Evolutionary conservation across 805 yeast species (phyloP), one percentile per base, ranked within the genome.

Genomic region (Ogataea dorogensis): DNA sequence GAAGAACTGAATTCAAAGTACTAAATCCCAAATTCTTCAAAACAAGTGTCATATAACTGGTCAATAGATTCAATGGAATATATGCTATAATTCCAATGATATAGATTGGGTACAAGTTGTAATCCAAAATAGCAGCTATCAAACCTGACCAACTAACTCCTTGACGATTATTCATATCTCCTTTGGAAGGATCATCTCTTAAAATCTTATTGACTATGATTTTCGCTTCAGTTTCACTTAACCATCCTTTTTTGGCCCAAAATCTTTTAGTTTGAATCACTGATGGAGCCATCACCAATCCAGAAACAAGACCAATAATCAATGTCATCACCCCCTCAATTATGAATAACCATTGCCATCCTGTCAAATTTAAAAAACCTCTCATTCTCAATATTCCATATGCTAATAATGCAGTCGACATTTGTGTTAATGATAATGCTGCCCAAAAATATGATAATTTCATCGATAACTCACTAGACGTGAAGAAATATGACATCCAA

Each of bases 131-230:
- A 4, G 72, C 57, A 14, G 56, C 52, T 49, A 61, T 47, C 11
- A 77, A 46, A 43, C 55, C 61, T 18, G 49, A 58, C 9, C 59
- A 43, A 5, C 65, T 50, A 14, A 77, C 59, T 2, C 74, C 72
- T 41, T 70, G 71, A 44, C 78, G 61, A 46, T 76, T 75, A 49
- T 75, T 64, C 80, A 75, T 73, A 41, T 73, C 79, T n/a, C 80
- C 79, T 43, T 67, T 67, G n/a, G 65, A 45, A n/a, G 81, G 82
- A 46, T 77, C 83, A 47, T 77, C 81, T 44, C 80, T 58, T 33
- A 77, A 52, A 1, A 77, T 65, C 40, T 76, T 59, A 50, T 75
- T 75, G 36, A 74, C 79, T 17, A 75, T 59, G 33, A 76, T 73
- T 40, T 68, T 67, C 51, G 70, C 73, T 43, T 77, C 79, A 19